Base-by-base conservation (phyloP, 805 yeast species). In the Wickerhamiella cacticola region DNA sequence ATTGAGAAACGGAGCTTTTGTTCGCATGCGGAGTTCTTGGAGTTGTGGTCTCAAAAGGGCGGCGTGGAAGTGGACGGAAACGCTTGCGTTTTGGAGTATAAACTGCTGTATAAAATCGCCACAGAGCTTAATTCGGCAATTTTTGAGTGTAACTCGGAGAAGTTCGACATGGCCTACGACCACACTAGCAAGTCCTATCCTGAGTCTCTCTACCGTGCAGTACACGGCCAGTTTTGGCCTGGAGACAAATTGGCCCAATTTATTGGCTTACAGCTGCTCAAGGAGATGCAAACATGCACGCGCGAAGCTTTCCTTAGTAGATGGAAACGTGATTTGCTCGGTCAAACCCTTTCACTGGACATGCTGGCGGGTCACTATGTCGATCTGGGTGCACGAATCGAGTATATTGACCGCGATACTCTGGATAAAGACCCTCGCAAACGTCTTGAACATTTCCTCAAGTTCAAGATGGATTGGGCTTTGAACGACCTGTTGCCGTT, bases 401-500 rank as follows among this genome's bases (percentile, higher is more conserved):
- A 72, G 31, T 81, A 71, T 54, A 61, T 89, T 8, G 69, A 82
- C 23, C 68, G 63, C 15, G 31, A 5, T 10, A 56, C 64, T 1
- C 65, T 88, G 24, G 72, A 84, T 2, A 45, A 50, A 3, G 76
- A 76, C 41, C 67, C 76, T 0, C 63, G 59, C 6, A 64, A 59
- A 5, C 64, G 92, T 50, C 70, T 82, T 54, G 65, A 67, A 34
- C 63, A 68, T 45, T 63, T 82, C 22, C 78, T 82, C 56, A 62
- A 66, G 23, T 52, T 73, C 38, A 83, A 81, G 59, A 54, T 70
- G 0, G 64, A 66, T 7, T 82, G 92, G 92, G 71, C 66, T 0
- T 49, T 80, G n/a, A 66, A 67, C 0, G 87, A 81, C 23, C 67
- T 82, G 2, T 67, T 63, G 38, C 88, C 92, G 7, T 80, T 75